These are phyloP conservation scores for Boletus subcaerulescens DNA, from an alignment of 768 basidiomycete genomes.

Conservation along the genomic window DNA sequence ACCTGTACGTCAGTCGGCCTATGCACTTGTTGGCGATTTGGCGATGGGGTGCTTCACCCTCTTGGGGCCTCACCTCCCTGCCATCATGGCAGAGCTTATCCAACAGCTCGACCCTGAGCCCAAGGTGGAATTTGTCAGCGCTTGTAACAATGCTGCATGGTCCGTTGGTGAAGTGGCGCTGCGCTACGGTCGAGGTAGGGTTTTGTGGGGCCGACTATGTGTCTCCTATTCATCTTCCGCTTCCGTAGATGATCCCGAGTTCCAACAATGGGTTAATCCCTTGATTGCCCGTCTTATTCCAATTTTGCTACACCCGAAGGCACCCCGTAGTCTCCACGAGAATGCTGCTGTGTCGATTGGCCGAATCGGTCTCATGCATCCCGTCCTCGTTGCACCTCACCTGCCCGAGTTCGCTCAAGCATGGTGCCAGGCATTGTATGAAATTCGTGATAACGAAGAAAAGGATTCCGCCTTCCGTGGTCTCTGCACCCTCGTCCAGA, in stretches of 20 bases:
- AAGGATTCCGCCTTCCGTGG: slow-evolving; percentile 99
- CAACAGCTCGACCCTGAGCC: slow-evolving; percentile 91
- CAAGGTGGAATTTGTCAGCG: slow-evolving; percentile 90
- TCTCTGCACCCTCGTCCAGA: slow-evolving; percentile 92
- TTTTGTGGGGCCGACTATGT: background rate
- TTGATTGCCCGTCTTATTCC: slow-evolving; percentile 88
- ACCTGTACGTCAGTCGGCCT: slow-evolving; percentile 92
- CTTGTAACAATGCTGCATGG: slow-evolving; percentile 99
- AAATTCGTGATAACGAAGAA: slow-evolving; percentile 99
- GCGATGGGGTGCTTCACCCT: slow-evolving; percentile 93
- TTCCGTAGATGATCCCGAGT: slow-evolving; percentile 69
- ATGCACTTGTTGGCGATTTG: slow-evolving; percentile 97
- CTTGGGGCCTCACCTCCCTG: slow-evolving; percentile 80
- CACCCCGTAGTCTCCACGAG: slow-evolving; percentile 91
- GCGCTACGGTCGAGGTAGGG: slow-evolving; percentile 75
- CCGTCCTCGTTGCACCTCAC: slow-evolving; percentile 82
- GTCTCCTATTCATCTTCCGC: slow-evolving; percentile 5
- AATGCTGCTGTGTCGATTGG: slow-evolving; percentile 99
- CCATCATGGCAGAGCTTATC: slow-evolving; percentile 88
- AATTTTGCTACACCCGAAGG: slow-evolving; percentile 88
- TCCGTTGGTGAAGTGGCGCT: slow-evolving; percentile 98
- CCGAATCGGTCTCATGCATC: slow-evolving; percentile 91
- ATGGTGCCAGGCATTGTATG: slow-evolving; percentile 96
- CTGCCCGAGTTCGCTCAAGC: slow-evolving; percentile 87
- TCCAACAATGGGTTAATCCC: slow-evolving; percentile 88